Evolutionary conservation across 2,329 filamentous ascomycete species (phyloP), one percentile per base, ranked within the genome.

Genomic region (Proliferodiscus dingleyae): DNA sequence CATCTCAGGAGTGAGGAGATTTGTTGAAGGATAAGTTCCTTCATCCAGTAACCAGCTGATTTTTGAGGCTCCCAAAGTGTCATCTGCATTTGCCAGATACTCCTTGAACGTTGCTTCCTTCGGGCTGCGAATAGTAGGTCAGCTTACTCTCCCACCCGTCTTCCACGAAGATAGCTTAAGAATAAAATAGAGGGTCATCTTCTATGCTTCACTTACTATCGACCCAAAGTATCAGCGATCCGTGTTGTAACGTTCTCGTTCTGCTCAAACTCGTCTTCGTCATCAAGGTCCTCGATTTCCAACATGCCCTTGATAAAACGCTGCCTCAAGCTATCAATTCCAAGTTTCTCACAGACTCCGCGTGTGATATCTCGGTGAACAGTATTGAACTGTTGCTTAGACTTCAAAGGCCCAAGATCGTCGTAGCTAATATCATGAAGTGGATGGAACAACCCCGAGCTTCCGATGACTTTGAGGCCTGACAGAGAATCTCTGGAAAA

Each of bases 41-140:
- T 52, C 23, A 33, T 67, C 64, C 3, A 67, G 36, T 4, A 61
- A 45, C 61, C 61, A 66, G n/a, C 47, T 52, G 15, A 67, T 54
- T 37, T 50, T 43, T 10, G 56, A 55, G 4, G 62, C 60, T 10
- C 40, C 43, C 23, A 50, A 34, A 15, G 54, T 38, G 47, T 67
- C 64, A 40, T 67, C 64, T 0, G 64, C 63, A 51, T 67, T 66
- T 19, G 64, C 64, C 7, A 67, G 51, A 42, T 64, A 67, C 41
- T 66, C 64, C 24, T 55, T 61, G 37, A 66, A 67, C 1, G 63
- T 66, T 9, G 53, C 53, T 21, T 58, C 51, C 10, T 63, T 43
- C 2, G 54, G 50, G 29, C 24, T 26, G 11, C 24, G 11, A 26
- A 26, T 26, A 26, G 6, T 6, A 26, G 6, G 11, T 26, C 24